A percentile compares a stretch with the other conserved stretches of the same genome.
Evolutionary conservation across 148 eudicot genomes (phyloP).

Genomic region (Rhododendron vialii): DNA sequence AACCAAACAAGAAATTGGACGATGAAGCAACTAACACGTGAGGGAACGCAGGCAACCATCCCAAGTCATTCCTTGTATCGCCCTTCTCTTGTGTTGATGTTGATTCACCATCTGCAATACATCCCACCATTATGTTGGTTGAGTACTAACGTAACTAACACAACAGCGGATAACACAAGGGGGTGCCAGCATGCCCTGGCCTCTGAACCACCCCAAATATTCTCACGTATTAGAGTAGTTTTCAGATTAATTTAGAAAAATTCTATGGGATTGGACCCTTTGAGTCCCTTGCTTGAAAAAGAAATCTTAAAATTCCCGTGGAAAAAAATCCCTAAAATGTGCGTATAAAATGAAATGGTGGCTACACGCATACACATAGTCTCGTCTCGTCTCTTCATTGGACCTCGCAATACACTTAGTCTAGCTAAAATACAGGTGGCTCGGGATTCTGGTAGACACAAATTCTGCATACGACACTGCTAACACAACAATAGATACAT

Average conservation of each 20-base stretch:
- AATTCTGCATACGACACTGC: not conserved
- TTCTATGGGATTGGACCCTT: not conserved
- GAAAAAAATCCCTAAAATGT: not conserved
- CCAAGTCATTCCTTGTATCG: slow-evolving; percentile 36
- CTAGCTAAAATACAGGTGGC: not conserved
- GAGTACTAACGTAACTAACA: not conserved
- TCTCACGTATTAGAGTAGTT: not conserved
- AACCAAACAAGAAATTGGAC: slow-evolving; percentile 82
- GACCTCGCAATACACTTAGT: not conserved
- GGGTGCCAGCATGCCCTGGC: not conserved
- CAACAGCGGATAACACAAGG: not conserved
- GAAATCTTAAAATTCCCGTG: not conserved
- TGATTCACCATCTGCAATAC: slow-evolving; percentile 27
- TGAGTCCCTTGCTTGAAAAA: not conserved
- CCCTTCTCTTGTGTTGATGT: slow-evolving; percentile 17
- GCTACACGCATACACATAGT: not conserved
- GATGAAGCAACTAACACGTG: slow-evolving; percentile 65
- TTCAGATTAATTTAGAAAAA: not conserved
- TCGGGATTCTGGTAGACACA: not conserved
- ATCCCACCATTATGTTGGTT: not conserved
- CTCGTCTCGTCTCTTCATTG: not conserved
- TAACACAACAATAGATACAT: not conserved
- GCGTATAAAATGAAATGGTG: not conserved
- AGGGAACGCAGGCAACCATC: slow-evolving; percentile 76
- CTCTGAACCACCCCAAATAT: not conserved